Base-by-base conservation (phyloP, 1,284 basidiomycete genomes). In the Cystobasidium sp. region DNA sequence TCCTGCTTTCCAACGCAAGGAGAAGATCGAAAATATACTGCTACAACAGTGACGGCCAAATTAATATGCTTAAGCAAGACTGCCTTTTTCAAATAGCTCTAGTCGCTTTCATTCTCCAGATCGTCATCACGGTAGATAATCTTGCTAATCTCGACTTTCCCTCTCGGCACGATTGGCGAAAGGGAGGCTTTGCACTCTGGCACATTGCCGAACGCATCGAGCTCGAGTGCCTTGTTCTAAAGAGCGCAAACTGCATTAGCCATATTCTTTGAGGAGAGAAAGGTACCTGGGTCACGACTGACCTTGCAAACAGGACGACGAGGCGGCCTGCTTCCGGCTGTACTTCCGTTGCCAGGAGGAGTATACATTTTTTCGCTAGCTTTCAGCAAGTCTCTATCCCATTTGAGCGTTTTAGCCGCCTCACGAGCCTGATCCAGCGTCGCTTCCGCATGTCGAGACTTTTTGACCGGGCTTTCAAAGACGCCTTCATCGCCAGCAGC, bases 401-500 rank as follows among this genome's bases (percentile, higher is more conserved):
- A 74, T 44, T 74, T 74, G n/a, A 74, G 63, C 7, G 20, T 66
- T 66, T 68, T 76, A 43, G 74, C 74, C 68, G 44, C 43, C 14
- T 59, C 6, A 14, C n/a, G 18, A 22, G 16, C 47, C 16, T 51
- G 6, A 10, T 18, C 24, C 10, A n/a, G 44, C 14, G 14, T 51
- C 55, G 6, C 47, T 68, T 47, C 44, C 44, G 4, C 14, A 22
- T 10, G 20, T 12, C 37, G 41, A 18, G 59, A 22, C 18, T 59
- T 59, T 47, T 76, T 65, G 7, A 74, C 51, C 0, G 79, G 79
- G 44, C 76, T 77, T 14, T 49, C 41, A 49, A 70, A 80, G 65
- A 77, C 70, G 53, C 78, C 79, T 12, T 80, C 78, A 67, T 80
- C 79, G 1, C 79, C 79, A 6, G 78, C 56, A 1, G 77, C 79